A percentile compares a stretch with the other conserved stretches of the same genome.
Conservation (phyloP, 2,329 filamentous ascomycete species). For the Colletotrichum gloeosporioides region DNA sequence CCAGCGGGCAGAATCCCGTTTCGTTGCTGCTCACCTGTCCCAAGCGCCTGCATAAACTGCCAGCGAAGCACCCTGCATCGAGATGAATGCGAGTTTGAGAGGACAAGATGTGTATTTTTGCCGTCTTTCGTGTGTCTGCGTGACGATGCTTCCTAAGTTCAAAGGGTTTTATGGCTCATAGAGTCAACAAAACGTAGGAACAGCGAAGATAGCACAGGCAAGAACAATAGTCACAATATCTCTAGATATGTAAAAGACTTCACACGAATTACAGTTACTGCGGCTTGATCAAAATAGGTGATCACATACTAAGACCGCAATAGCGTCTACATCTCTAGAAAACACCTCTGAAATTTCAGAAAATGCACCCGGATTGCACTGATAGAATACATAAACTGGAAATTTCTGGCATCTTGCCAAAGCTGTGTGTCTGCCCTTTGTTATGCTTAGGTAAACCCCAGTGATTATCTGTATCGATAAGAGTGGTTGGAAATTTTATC, state of each 20-base stretch:
- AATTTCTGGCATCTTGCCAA: not conserved
- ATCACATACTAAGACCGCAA: not conserved
- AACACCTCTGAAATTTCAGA: not conserved
- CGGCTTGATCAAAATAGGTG: not conserved
- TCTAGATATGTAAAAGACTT: no score
- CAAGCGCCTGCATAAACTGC: not conserved
- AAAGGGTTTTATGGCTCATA: not conserved
- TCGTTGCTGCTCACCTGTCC: not conserved
- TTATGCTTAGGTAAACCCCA: not conserved
- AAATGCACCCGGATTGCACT: no score
- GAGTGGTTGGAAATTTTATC: accelerated
- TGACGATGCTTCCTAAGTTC: not conserved
- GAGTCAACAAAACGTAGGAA: not conserved
- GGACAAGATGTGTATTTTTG: not conserved
- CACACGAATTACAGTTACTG: no score
- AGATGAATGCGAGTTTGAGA: not conserved
- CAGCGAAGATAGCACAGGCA: not conserved
- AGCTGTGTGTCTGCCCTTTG: not conserved
- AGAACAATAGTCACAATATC: not conserved
- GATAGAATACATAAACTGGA: not conserved
- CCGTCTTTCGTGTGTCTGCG: not conserved
- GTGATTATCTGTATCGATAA: not conserved
- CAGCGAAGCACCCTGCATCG: not conserved
- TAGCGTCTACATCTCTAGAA: not conserved
- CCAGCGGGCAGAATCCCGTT: not conserved